These are phyloP conservation scores for Clarireedia sp. DNA, from an alignment of 2,329 filamentous ascomycete genomes.

Conservation along the genomic window DNA sequence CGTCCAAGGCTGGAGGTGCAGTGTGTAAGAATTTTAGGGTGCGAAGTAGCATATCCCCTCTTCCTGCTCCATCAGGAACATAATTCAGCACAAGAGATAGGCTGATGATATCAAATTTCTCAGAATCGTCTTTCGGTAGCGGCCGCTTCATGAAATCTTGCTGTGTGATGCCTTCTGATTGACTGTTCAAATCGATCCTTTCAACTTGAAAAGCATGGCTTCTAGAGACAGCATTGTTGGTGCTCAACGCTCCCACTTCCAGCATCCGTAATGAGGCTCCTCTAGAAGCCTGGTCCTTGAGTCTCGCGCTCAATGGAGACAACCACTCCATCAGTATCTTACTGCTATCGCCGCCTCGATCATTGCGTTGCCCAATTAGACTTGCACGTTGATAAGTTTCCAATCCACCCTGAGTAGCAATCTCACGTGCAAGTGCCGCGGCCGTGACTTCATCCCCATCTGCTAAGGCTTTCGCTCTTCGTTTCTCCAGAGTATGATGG, in stretches of 20 bases:
- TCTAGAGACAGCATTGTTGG: slow-evolving; percentile 73
- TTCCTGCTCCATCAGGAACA: slow-evolving; percentile 65
- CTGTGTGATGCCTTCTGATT: slow-evolving; percentile 70
- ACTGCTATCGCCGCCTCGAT: slow-evolving; percentile 61
- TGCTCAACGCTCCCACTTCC: slow-evolving; percentile 83
- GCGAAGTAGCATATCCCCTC: slow-evolving; percentile 79
- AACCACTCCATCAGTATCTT: slow-evolving; percentile 58
- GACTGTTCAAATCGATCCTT: slow-evolving; percentile 85
- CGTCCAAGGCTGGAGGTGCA: slow-evolving; percentile 17
- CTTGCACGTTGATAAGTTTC: slow-evolving; percentile 59
- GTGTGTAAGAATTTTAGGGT: slow-evolving; percentile 61
- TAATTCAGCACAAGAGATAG: slow-evolving; percentile 92
- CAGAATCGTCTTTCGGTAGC: slow-evolving; percentile 51
- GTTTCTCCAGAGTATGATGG: slow-evolving; percentile 58
- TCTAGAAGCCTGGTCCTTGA: slow-evolving; percentile 19
- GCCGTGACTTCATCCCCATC: slow-evolving; percentile 45
- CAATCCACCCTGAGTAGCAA: slow-evolving; percentile 52
- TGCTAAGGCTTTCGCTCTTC: slow-evolving; percentile 45
- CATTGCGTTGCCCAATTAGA: slow-evolving; percentile 57
- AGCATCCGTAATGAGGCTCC: slow-evolving; percentile 54
- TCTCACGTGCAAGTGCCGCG: slow-evolving; percentile 41
- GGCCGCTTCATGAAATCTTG: slow-evolving; percentile 93
- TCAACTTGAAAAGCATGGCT: slow-evolving; percentile 64
- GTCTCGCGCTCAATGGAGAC: slow-evolving; percentile 28
- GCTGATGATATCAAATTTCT: slow-evolving; percentile 82